These are phyloP conservation scores for Aureobasidium sp. DNA, from an alignment of 2,329 filamentous ascomycete genomes.

Conservation along the genomic window DNA sequence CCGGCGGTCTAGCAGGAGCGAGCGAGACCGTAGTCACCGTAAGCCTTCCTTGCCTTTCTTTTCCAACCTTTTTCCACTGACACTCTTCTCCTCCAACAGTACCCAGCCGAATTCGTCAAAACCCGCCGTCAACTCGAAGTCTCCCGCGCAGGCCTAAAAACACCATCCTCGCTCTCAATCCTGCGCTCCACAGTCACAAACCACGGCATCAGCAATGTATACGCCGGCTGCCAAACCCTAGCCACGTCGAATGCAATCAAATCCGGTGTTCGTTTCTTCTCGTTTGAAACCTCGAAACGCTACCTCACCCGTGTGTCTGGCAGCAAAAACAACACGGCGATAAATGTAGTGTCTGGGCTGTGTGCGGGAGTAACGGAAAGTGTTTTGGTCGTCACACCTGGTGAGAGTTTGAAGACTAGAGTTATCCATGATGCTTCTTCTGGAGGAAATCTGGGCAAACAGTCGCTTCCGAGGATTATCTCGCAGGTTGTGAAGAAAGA, in stretches of 20 bases:
- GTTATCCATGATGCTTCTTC: slow-evolving; percentile 20
- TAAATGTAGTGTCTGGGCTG: slow-evolving; percentile 20
- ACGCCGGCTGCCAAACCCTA: slow-evolving; percentile 7
- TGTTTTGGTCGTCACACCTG: slow-evolving; percentile 22
- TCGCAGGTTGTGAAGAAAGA: slow-evolving; percentile 12
- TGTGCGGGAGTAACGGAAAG: slow-evolving; percentile 20
- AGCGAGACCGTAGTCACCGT: slow-evolving; percentile 13
- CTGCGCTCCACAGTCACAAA: slow-evolving; percentile 3
- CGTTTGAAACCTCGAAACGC: slow-evolving; percentile 18
- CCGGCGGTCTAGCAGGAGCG: slow-evolving; percentile 9
- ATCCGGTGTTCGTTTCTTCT: slow-evolving; percentile 21
- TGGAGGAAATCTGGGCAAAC: slow-evolving; percentile 3
- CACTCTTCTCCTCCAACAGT: neutral
- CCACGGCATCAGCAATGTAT: slow-evolving; percentile 1
- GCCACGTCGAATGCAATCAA: slow-evolving; percentile 10
- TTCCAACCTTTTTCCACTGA: neutral
- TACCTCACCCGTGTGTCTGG: slow-evolving; percentile 9
- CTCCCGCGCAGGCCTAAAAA: neutral
- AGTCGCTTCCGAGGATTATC: slow-evolving; percentile 3
- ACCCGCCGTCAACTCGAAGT: slow-evolving; percentile 13
- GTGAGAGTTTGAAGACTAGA: slow-evolving; percentile 23
- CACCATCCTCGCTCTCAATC: slow-evolving; percentile 6
- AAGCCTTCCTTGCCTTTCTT: no score
- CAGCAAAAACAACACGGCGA: slow-evolving; percentile 13
- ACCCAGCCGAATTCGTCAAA: slow-evolving; percentile 14